These are phyloP conservation scores for Durusdinium trenchii DNA, from an alignment of 73 alveolate genomes.

Conservation along the genomic window DNA sequence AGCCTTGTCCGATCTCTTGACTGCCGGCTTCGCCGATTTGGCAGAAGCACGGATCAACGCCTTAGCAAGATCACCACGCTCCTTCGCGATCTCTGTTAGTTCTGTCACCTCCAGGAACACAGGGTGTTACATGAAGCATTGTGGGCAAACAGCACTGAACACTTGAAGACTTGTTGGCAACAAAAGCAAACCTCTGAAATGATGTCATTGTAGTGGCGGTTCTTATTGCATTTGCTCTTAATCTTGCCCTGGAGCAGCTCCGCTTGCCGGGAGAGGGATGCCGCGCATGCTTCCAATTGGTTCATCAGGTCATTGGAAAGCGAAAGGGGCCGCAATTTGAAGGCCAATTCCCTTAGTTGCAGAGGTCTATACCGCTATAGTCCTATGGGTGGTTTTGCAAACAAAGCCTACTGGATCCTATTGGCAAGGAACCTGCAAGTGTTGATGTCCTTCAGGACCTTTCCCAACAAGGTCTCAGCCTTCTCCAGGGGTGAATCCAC, in stretches of 20 bases:
- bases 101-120: background rate
- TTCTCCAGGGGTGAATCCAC: background rate
- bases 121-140: background rate
- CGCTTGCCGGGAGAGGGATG: background rate
- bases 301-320: background rate
- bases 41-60: constrained; percentile 8
- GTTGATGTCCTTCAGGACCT: background rate
- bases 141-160: background rate
- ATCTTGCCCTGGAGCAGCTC: background rate
- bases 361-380: no score
- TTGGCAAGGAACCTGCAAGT: background rate
- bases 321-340: background rate
- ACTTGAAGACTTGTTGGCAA: no score
- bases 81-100: background rate
- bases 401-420: no score
- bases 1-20: background rate
- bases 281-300: constrained; percentile 11
- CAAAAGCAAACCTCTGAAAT: background rate
- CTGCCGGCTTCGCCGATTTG: background rate
- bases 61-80: background rate
- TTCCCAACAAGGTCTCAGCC: background rate
- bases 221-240: background rate
- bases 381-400: no score
- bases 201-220: background rate
- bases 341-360: background rate